Evolutionary conservation across 1,284 basidiomycete genomes (phyloP), one percentile per base, ranked within the genome.

Genomic region (Paramarasmius palmivorus): DNA sequence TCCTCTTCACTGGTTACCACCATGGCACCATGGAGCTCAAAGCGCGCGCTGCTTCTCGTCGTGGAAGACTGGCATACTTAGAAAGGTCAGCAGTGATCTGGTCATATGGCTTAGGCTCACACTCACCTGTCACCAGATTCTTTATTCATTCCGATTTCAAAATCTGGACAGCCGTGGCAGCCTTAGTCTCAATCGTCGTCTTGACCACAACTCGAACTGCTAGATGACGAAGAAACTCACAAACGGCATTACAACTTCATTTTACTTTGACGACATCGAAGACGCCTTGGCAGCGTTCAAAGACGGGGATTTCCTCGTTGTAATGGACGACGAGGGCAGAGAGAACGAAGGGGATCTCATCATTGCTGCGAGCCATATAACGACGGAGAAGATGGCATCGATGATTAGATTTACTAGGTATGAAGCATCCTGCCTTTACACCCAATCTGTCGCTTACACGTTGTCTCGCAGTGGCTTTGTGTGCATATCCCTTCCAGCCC

Each of bases 331-430:
- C 70, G 91, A 96, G 71, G 78, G 80, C 59, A 77, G 95, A 58
- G 95, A 98, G 75, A 98, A 97, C 67, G 95, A 98, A 69, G 95
- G 95, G 2, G 95, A 98, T 71, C 73, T 98, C 56, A 92, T 97
- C 66, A 88, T 93, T 64, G 84, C 95, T 15, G 95, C 84, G 0
- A 78, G 78, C 39, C 82, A 86, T 55, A 84, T 92, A 59, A 94
- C 94, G 19, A 93, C 93, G 0, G 91, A 97, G 72, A 93, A 96
- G 65, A 98, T 99, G 96, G 97, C 97, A 1, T 99, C 94, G 93
- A 92, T 99, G 82, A 95, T 99, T 70, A 88, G 90, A 68, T 89
- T 96, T 73, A 93, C 93, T 0, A 96, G 93, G 95, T 95, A 57
- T 55, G 84, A 71, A 12, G 8, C 40, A 37, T 39, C 7, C 23